Evolutionary conservation across 371 early-diverging fungal species (phyloP).

Genomic region (Mortierella sp.): DNA sequence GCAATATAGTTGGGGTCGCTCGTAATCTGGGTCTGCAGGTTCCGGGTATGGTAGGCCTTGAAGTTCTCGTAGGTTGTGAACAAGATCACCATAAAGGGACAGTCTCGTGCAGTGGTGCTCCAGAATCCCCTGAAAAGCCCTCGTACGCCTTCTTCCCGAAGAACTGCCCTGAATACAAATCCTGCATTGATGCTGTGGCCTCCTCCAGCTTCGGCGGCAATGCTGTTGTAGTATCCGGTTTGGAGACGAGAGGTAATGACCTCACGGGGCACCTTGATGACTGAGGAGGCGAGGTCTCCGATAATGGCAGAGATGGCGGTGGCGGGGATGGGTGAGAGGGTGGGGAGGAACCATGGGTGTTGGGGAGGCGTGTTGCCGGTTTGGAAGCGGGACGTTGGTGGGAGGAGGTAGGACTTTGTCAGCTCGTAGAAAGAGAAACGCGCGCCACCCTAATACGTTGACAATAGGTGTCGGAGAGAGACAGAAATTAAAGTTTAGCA

Average conservation of each 20-base stretch:
- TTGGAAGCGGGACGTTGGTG: slow-evolving; percentile 55
- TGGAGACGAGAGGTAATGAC: slow-evolving; percentile 87
- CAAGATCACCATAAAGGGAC: slow-evolving; percentile 88
- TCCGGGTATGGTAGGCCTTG: slow-evolving; percentile 78
- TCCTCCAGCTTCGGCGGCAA: slow-evolving; percentile 39
- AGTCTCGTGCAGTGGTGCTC: slow-evolving; percentile 82
- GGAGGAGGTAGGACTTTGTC: slow-evolving; percentile 74
- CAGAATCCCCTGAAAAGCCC: slow-evolving; percentile 87
- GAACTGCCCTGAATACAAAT: slow-evolving; percentile 69
- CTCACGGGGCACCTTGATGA: slow-evolving; percentile 89
- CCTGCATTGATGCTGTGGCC: slow-evolving; percentile 56
- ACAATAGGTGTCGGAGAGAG: neutral
- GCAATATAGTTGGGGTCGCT: slow-evolving; percentile 63
- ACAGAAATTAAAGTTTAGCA: neutral
- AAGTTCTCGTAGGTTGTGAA: slow-evolving; percentile 86
- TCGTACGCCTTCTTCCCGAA: slow-evolving; percentile 74
- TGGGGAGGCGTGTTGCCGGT: slow-evolving; percentile 38
- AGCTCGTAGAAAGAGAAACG: slow-evolving; percentile 84
- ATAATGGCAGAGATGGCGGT: slow-evolving; percentile 82
- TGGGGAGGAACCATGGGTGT: slow-evolving; percentile 58
- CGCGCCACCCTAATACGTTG: slow-evolving; percentile 70
- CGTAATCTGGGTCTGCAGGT: slow-evolving; percentile 54
- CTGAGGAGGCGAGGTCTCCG: slow-evolving; percentile 82
- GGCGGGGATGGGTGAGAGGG: slow-evolving; percentile 66
- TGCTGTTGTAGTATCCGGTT: slow-evolving; percentile 69